Percentiles rank a stretch among this genome's conserved stretches.
Conservation (phyloP, 139 green algal species). For the Auxenochlorella pyrenoidosa region DNA sequence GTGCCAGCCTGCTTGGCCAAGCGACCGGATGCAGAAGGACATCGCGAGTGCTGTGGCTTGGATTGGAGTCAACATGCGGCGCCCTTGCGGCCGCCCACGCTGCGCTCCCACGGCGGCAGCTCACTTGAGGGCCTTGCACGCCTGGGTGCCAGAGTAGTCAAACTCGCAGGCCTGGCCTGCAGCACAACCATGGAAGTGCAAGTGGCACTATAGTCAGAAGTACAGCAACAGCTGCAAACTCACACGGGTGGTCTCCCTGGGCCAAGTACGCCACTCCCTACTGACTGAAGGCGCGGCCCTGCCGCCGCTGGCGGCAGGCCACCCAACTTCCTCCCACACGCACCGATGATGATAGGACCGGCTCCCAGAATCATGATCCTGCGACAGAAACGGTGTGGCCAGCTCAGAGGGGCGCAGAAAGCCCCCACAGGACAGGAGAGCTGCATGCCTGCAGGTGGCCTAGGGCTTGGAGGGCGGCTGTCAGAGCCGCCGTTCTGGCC, state of each 20-base stretch:
- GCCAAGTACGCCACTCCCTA: not conserved
- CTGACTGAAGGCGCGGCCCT: not conserved
- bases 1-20: no score
- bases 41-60: no score
- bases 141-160: conserved; percentile 98
- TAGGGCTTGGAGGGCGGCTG: conserved; percentile 3
- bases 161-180: conserved; percentile 96
- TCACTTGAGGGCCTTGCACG: conserved; percentile 97
- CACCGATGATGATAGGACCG: conserved; percentile 97
- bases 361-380: conserved; percentile 93
- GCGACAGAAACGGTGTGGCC: not conserved
- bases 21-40: no score
- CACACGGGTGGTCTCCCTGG: not conserved
- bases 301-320: not conserved
- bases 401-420: not conserved
- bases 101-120: not conserved
- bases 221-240: not conserved
- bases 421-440: not conserved
- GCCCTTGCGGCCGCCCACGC: no score
- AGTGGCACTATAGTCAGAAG: no score
- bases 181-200: not conserved
- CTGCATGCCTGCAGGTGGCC: not conserved
- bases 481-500: not conserved
- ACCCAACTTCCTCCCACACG: conserved; percentile 66
- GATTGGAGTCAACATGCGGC: no score